phyloP scores from a whole-genome alignment of 2,329 filamentous ascomycete species.

The Westerdykella sp. region DNA sequence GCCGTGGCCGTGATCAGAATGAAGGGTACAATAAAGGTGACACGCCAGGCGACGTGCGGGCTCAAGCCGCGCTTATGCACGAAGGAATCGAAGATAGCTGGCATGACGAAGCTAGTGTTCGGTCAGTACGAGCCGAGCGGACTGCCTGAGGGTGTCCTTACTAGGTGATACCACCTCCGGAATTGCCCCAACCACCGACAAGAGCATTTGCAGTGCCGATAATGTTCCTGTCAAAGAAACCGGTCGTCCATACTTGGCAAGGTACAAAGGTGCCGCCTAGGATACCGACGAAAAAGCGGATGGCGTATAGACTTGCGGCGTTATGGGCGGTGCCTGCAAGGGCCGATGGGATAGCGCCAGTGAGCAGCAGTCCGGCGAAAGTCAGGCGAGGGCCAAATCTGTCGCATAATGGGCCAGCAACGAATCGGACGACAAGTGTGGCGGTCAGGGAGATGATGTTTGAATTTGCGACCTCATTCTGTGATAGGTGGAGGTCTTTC shows the following conservation, averaged over 20 bases:
- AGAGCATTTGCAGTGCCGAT: conserved; percentile 84
- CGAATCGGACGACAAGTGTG: conserved; percentile 63
- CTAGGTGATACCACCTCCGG: conserved; percentile 85
- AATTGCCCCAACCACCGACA: conserved; percentile 78
- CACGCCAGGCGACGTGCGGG: conserved; percentile 69
- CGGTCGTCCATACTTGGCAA: conserved; percentile 88
- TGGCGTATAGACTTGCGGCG: conserved; percentile 60
- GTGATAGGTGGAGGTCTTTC: conserved; percentile 65
- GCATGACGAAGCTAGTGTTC: conserved; percentile 69
- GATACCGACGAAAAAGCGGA: conserved; percentile 76
- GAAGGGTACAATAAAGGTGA: conserved; percentile 78
- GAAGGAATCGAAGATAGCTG: conserved; percentile 76
- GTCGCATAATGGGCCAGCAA: conserved; percentile 81
- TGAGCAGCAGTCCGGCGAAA: conserved; percentile 69
- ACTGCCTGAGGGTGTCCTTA: conserved; percentile 9
- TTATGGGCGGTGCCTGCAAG: conserved; percentile 71
- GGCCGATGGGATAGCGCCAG: conserved; percentile 73
- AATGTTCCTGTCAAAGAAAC: conserved; percentile 88
- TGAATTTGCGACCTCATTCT: conserved; percentile 73
- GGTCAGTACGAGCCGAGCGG: not conserved
- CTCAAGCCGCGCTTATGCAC: conserved; percentile 53
- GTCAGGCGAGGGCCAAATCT: conserved; percentile 72
- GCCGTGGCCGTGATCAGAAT: conserved; percentile 64
- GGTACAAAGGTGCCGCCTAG: conserved; percentile 74
- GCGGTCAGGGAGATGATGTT: conserved; percentile 71